Evolutionary conservation across 805 yeast genomes (phyloP).

Genomic region (Teunomyces barrocoloradensis): DNA sequence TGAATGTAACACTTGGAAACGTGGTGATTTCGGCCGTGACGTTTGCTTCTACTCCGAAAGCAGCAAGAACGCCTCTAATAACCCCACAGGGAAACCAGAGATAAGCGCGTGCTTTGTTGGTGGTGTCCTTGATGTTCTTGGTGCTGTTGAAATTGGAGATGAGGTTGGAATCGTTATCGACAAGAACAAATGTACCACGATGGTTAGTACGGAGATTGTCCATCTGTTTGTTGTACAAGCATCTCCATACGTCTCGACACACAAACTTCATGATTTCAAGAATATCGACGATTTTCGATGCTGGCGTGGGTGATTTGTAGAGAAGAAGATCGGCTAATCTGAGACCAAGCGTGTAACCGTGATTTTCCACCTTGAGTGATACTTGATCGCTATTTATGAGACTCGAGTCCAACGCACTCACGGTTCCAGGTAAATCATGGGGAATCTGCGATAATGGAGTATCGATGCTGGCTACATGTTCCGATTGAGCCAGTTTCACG

Average conservation of each 20-base stretch:
- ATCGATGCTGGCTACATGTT: constrained; percentile 21
- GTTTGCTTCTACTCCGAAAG: constrained; percentile 63
- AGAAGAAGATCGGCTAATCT: constrained; percentile 51
- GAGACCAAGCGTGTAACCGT: constrained; percentile 70
- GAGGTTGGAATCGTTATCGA: constrained; percentile 62
- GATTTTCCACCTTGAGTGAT: constrained; percentile 57
- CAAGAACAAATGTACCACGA: constrained; percentile 75
- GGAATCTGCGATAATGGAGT: constrained; percentile 27
- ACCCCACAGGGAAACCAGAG: constrained; percentile 76
- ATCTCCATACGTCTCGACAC: constrained; percentile 89
- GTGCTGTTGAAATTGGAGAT: constrained; percentile 51
- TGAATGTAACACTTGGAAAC: constrained; percentile 70
- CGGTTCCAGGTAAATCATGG: constrained; percentile 43
- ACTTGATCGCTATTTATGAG: constrained; percentile 47
- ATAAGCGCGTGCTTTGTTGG: constrained; percentile 45
- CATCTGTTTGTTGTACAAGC: constrained; percentile 78
- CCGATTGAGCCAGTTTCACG: not conserved
- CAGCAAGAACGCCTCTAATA: constrained; percentile 67
- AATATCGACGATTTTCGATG: constrained; percentile 54
- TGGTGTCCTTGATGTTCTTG: constrained; percentile 42
- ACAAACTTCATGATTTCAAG: constrained; percentile 87
- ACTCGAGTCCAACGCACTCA: constrained; percentile 35
- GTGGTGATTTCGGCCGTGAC: constrained; percentile 63
- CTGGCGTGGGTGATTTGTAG: constrained; percentile 35
- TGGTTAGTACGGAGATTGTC: constrained; percentile 93